phyloP scores from a whole-genome alignment of 495 filamentous ascomycete genomes.

The Daldinia vernicosa region DNA sequence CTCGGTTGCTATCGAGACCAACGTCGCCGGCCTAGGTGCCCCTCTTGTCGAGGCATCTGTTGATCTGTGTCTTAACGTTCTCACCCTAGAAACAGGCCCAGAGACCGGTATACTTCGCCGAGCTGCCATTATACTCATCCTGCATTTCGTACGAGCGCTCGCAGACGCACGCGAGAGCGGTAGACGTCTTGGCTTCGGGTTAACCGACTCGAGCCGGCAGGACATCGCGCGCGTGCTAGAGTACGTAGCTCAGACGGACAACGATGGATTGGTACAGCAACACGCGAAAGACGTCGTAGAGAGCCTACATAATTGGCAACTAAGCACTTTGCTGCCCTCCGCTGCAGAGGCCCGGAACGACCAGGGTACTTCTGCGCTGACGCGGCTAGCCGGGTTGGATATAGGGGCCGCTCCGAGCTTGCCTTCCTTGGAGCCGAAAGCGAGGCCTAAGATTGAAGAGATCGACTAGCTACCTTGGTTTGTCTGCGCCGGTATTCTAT shows the following conservation, averaged over 20 bases:
- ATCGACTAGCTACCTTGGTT: constrained; percentile 46
- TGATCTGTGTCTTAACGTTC: constrained; percentile 71
- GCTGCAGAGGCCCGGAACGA: constrained; percentile 16
- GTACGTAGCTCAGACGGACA: constrained; percentile 74
- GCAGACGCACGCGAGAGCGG: constrained; percentile 65
- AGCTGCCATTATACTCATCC: constrained; percentile 73
- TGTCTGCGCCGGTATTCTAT: neutral
- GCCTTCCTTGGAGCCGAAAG: constrained; percentile 27
- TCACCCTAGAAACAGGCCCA: constrained; percentile 68
- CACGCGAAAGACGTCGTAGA: constrained; percentile 77
- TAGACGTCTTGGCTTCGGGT: constrained; percentile 65
- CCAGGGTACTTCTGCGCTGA: constrained; percentile 36
- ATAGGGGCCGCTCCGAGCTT: constrained; percentile 42
- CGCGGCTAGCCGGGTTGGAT: constrained; percentile 56
- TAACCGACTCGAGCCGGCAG: constrained; percentile 67
- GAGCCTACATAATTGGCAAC: constrained; percentile 74
- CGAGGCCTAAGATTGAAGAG: constrained; percentile 58
- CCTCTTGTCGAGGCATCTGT: constrained; percentile 64
- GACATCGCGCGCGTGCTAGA: constrained; percentile 69
- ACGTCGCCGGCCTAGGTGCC: constrained; percentile 68
- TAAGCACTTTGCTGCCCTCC: constrained; percentile 58
- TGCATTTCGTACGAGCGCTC: constrained; percentile 72
- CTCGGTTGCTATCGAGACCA: constrained; percentile 70
- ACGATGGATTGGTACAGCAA: constrained; percentile 75
- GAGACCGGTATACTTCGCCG: constrained; percentile 78